Evolutionary conservation across 2,329 filamentous ascomycete species (phyloP), one percentile per base, ranked within the genome.

Genomic region (Aspergillus cejpii): DNA sequence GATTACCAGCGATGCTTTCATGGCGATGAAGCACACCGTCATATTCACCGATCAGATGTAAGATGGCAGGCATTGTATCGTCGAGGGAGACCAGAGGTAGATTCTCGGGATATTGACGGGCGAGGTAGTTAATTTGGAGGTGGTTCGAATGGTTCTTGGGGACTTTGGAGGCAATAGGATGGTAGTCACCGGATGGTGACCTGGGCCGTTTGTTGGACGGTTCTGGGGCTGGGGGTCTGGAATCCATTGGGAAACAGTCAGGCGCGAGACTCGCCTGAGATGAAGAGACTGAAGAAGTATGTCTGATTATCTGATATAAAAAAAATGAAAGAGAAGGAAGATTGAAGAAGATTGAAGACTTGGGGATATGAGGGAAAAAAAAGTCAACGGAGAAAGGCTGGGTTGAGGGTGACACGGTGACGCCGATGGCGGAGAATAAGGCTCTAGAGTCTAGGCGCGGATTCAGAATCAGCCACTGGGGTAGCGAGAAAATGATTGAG

Each of bases 11-110:
- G 57, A 94, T 80, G 64, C 85, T 91, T 69, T 95, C 88, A 64
- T 91, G 86, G 44, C 87, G 81, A 58, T 87, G 85, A 41, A 94
- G 73, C 12, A 92, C 86, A 52, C 83, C 87, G 77, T 90, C 87
- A 66, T 94, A 94, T 56, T 89, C 83, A 60, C 78, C 77, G 47
- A 94, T 79, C 50, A 90, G 74, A 31, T 78, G 74, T 37, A 92
- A 68, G 43, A 92, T 80, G 54, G 85, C 83, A 10, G 80, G 77
- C 58, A 94, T 84, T 8, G 79, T 84, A 58, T 90, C 86, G 44
- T 82, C 76, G 52, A 74, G 74, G 45, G 74, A 78, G 50, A 83
- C 75, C 15, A 83, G 71, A 26, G 80, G 79, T 20, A 84, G 70
- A 57, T 81, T 79, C 29, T 80, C 75, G 27, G 75, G 70, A 55